A percentile compares a stretch with the other conserved stretches of the same genome.
Evolutionary conservation across 495 filamentous ascomycete genomes (phyloP).

Genomic region (Aspergillus sclerotiicarbonarius): DNA sequence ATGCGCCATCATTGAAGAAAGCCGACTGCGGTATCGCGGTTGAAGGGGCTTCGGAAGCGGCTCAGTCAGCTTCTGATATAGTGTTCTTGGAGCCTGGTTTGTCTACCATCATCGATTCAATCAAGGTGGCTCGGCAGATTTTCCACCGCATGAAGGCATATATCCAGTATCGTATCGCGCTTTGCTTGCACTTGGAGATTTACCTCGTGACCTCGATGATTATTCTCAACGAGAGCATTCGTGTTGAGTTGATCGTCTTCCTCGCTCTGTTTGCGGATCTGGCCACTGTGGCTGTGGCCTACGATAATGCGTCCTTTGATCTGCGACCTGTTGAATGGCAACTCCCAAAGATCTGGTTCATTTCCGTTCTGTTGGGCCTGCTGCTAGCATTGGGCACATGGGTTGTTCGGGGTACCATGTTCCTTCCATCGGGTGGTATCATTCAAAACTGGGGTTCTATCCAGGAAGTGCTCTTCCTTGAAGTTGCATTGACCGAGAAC

Average conservation of each 20-base stretch:
- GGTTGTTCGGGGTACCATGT: constrained; percentile 64
- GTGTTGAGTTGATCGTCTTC: constrained; percentile 67
- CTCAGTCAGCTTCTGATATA: constrained; percentile 71
- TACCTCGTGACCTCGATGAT: constrained; percentile 72
- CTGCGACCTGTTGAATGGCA: constrained; percentile 72
- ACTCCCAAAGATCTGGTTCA: constrained; percentile 74
- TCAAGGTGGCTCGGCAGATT: constrained; percentile 73
- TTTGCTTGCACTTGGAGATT: constrained; percentile 71
- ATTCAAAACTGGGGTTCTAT: constrained; percentile 68
- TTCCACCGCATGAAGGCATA: constrained; percentile 81
- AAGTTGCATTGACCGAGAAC: constrained; percentile 71
- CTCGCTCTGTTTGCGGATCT: constrained; percentile 72
- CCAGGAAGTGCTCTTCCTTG: constrained; percentile 69
- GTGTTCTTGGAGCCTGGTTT: constrained; percentile 73
- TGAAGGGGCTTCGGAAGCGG: constrained; percentile 71
- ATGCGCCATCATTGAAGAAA: constrained; percentile 94
- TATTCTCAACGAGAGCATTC: constrained; percentile 69
- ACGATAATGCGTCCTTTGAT: constrained; percentile 71
- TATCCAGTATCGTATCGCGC: constrained; percentile 74
- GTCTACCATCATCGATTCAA: constrained; percentile 71
- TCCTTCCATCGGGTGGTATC: constrained; percentile 64
- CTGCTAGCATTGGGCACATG: constrained; percentile 67
- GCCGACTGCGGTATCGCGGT: constrained; percentile 77
- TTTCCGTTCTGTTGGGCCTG: constrained; percentile 61
- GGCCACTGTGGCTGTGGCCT: constrained; percentile 71